Percentiles rank a stretch among this genome's conserved stretches.
phyloP scores from a whole-genome alignment of 352 stramenopile genomes.

The Phytophthora foliorum region DNA sequence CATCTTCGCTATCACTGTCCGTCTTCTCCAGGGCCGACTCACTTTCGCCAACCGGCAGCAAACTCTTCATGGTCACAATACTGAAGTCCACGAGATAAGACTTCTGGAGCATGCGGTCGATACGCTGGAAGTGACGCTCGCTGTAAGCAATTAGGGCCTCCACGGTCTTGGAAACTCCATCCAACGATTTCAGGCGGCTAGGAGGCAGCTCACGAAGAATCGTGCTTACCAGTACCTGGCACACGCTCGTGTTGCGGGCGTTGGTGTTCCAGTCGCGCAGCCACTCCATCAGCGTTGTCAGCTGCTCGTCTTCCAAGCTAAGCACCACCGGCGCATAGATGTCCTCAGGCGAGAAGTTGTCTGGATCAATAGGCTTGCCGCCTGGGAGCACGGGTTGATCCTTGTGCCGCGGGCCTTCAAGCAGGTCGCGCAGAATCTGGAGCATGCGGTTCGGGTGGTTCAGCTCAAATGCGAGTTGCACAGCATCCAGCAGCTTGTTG shows the following conservation, averaged over 20 bases:
- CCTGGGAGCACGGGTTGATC: conserved; percentile 60
- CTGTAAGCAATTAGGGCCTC: conserved; percentile 97
- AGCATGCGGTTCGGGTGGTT: conserved; percentile 95
- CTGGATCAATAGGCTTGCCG: conserved; percentile 50
- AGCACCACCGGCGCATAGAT: conserved; percentile 75
- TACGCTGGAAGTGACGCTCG: conserved; percentile 97
- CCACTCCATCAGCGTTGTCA: conserved; percentile 94
- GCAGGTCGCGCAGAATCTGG: conserved; percentile 89
- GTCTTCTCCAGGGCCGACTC: conserved; percentile 48
- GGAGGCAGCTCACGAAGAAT: conserved; percentile 84
- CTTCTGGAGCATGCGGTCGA: conserved; percentile 96
- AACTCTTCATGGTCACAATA: conserved; percentile 89
- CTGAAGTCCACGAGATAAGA: conserved; percentile 97
- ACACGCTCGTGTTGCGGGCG: conserved; percentile 93
- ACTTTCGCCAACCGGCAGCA: conserved; percentile 58
- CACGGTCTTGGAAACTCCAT: conserved; percentile 84
- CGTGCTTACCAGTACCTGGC: conserved; percentile 94
- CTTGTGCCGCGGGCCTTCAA: conserved; percentile 79
- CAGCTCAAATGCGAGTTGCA: conserved; percentile 93
- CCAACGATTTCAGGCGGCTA: conserved; percentile 72
- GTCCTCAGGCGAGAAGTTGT: conserved; percentile 65
- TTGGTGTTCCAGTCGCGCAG: conserved; percentile 99
- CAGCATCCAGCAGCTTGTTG: conserved; percentile 90
- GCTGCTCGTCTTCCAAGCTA: conserved; percentile 85
- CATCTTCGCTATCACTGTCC: conserved; percentile 47